Conservation (phyloP, 2,329 filamentous ascomycete genomes). For the Epichloe glyceriae region DNA sequence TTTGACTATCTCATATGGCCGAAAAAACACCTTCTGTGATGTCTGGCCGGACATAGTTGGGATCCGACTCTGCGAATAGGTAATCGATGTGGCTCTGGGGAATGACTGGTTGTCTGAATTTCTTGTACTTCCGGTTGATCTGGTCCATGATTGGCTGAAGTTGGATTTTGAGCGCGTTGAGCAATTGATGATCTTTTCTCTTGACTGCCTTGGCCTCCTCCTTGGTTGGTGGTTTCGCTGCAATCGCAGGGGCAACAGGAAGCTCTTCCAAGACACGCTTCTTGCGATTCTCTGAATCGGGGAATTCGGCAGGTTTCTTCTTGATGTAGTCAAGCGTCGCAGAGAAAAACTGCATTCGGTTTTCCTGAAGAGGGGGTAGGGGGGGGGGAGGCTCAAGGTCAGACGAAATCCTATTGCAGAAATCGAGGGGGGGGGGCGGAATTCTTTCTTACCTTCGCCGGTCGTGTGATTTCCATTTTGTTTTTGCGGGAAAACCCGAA, state of each 20-base stretch:
- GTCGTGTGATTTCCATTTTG: conserved; percentile 54
- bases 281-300: conserved; percentile 74
- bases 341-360: conserved; percentile 69
- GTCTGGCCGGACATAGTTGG: conserved; percentile 50
- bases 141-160: conserved; percentile 96
- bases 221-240: conserved; percentile 56
- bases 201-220: conserved; percentile 70
- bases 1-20: conserved; percentile 67
- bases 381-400: too few relatives aligned
- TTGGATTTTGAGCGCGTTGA: conserved; percentile 78
- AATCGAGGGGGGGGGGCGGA: neutral
- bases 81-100: conserved; percentile 64
- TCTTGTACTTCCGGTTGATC: conserved; percentile 79
- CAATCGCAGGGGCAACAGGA: conserved; percentile 58
- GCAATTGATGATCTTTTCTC: conserved; percentile 66
- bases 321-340: conserved; percentile 63
- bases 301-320: conserved; percentile 73
- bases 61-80: conserved; percentile 71
- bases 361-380: conserved; percentile 21
- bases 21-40: conserved; percentile 39
- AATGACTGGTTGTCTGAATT: conserved; percentile 72
- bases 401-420: too few relatives aligned
- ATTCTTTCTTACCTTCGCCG: conserved; percentile 39
- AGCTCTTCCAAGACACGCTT: conserved; percentile 70
- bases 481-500: conserved; percentile 82